phyloP scores from a whole-genome alignment of 2,329 filamentous ascomycete species.

The Trichoderma endophyticum region DNA sequence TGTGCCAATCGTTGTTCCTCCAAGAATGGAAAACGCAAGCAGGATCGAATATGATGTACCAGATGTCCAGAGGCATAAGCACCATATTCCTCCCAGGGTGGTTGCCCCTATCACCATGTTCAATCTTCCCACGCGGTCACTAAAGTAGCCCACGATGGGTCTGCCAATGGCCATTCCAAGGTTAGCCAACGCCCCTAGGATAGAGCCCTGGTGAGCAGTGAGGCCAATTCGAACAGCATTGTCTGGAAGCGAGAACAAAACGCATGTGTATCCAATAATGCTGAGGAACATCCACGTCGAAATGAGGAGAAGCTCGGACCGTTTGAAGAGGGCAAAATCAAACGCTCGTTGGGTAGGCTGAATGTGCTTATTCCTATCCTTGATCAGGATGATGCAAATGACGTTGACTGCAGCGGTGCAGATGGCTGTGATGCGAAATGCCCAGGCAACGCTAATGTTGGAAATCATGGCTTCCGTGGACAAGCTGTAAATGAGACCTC shows the following conservation, averaged over 20 bases:
- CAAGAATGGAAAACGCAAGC: slow-evolving; percentile 3
- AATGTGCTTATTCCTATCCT: slow-evolving; percentile 40
- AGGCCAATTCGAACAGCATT: slow-evolving; percentile 60
- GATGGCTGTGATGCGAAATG: slow-evolving; percentile 49
- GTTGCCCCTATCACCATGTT: slow-evolving; percentile 59
- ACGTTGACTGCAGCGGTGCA: slow-evolving; percentile 54
- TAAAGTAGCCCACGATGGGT: slow-evolving; percentile 60
- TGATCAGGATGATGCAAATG: slow-evolving; percentile 53
- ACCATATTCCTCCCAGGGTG: slow-evolving; percentile 13
- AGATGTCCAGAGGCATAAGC: slow-evolving; percentile 2
- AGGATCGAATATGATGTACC: not conserved
- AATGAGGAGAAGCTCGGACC: slow-evolving; percentile 55
- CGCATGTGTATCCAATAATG: slow-evolving; percentile 63
- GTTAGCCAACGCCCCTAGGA: slow-evolving; percentile 61
- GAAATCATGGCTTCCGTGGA: slow-evolving; percentile 47
- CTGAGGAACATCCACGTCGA: slow-evolving; percentile 57
- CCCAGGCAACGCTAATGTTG: slow-evolving; percentile 51
- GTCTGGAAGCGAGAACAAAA: slow-evolving; percentile 62
- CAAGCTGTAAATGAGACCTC: slow-evolving; percentile 27
- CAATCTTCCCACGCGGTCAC: slow-evolving; percentile 57
- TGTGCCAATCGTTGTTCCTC: slow-evolving; percentile 2
- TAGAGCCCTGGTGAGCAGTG: slow-evolving; percentile 54
- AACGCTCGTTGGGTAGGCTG: slow-evolving; percentile 11
- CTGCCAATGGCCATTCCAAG: slow-evolving; percentile 58
- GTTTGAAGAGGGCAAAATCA: slow-evolving; percentile 28